Percentiles rank a stretch among this genome's conserved stretches.
phyloP scores from a whole-genome alignment of 2,329 filamentous ascomycete genomes.

The Xylariaceae sp. region DNA sequence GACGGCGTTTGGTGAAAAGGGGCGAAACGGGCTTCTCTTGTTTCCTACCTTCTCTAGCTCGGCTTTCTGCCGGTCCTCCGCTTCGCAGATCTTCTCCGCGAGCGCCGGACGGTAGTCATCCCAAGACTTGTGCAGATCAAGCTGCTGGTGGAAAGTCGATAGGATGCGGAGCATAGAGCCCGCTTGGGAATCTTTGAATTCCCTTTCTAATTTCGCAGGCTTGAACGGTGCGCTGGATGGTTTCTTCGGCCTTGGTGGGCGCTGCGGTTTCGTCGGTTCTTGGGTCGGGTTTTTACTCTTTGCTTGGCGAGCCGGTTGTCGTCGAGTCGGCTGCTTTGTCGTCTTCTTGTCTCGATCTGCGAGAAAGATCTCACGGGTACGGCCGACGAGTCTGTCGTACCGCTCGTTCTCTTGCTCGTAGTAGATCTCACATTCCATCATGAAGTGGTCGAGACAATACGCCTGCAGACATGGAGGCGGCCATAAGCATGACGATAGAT shows the following conservation, averaged over 20 bases:
- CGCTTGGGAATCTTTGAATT: slow-evolving; percentile 9
- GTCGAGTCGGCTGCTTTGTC: slow-evolving; percentile 15
- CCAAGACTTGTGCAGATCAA: slow-evolving; percentile 10
- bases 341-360: slow-evolving; percentile 10
- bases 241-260: background rate
- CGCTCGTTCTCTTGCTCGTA: slow-evolving; percentile 21
- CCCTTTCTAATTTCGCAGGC: slow-evolving; percentile 10
- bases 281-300: slow-evolving; percentile 14
- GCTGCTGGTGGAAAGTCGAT: slow-evolving; percentile 1
- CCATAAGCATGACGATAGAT: slow-evolving; percentile 13
- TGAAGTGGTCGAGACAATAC: slow-evolving; percentile 27
- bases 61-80: background rate
- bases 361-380: slow-evolving; percentile 5
- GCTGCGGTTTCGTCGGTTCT: background rate
- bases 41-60: slow-evolving; percentile 3
- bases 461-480: slow-evolving; percentile 22
- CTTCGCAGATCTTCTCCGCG: slow-evolving; percentile 2
- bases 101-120: slow-evolving; percentile 3
- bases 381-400: slow-evolving; percentile 12
- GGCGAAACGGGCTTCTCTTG: too few relatives aligned
- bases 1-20: too few relatives aligned
- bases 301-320: slow-evolving; percentile 24
- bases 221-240: slow-evolving; percentile 3
- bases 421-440: slow-evolving; percentile 28
- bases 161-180: slow-evolving; percentile 5